Percentiles rank a stretch among this genome's conserved stretches.
These are phyloP conservation scores for Ascochyta koolunga DNA, from an alignment of 2,329 filamentous ascomycete genomes.

Conservation along the genomic window DNA sequence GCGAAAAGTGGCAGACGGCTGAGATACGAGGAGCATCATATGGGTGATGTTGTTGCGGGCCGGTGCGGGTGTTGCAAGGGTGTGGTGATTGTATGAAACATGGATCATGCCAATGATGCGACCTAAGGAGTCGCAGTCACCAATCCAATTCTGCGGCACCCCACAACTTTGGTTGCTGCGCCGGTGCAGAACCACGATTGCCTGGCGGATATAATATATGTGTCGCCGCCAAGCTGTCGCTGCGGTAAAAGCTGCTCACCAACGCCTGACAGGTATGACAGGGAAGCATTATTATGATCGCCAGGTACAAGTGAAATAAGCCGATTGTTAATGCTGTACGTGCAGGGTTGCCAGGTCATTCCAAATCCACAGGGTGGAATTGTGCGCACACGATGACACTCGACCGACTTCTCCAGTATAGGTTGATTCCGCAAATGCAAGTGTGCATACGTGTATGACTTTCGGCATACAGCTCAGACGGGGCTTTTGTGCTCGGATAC, in stretches of 20 bases:
- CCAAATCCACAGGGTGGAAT: not conserved
- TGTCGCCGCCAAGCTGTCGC: conserved; percentile 24
- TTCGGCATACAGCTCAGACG: too few species aligned
- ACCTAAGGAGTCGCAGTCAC: conserved; percentile 36
- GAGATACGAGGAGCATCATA: conserved; percentile 29
- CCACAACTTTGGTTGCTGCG: conserved; percentile 16
- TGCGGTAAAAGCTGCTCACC: conserved; percentile 1
- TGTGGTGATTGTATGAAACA: conserved; percentile 36
- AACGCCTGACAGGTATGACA: conserved; percentile 22
- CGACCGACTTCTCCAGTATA: not conserved
- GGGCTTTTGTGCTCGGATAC: not conserved
- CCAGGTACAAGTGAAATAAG: conserved; percentile 22
- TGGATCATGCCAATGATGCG: conserved; percentile 39
- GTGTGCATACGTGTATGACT: not conserved
- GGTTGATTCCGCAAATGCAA: not conserved
- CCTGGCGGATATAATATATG: conserved; percentile 11
- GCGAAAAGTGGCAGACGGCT: conserved; percentile 11
- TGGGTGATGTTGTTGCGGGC: conserved; percentile 22
- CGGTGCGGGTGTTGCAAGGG: conserved; percentile 23
- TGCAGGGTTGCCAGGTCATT: not conserved
- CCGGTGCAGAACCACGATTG: conserved; percentile 8
- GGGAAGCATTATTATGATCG: conserved; percentile 21
- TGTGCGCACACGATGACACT: not conserved
- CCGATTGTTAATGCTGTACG: not conserved
- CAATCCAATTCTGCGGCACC: conserved; percentile 21